Conservation (phyloP, 2,329 filamentous ascomycete genomes). For the Beauveria pseudobassiana region DNA sequence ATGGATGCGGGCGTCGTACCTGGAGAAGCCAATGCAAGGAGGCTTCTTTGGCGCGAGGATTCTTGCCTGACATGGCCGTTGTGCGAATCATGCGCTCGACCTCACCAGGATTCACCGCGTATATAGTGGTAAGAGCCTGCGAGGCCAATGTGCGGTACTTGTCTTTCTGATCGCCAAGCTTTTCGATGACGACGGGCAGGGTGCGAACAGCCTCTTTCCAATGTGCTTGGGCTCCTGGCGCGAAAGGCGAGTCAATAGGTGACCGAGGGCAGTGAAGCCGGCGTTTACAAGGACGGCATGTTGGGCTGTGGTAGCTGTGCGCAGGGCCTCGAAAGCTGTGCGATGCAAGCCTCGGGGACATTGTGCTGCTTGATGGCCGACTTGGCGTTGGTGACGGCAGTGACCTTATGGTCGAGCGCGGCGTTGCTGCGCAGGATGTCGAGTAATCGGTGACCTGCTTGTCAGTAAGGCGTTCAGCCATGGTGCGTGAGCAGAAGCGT, state of each 20-base stretch:
- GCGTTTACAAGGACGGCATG: conserved; percentile 72
- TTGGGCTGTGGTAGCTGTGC: conserved; percentile 65
- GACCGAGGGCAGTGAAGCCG: conserved; percentile 80
- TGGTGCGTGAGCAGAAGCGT: conserved; percentile 16
- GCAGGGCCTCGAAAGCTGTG: conserved; percentile 72
- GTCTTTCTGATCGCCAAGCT: conserved; percentile 82
- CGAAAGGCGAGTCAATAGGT: conserved; percentile 77
- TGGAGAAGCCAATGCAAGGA: conserved; percentile 79
- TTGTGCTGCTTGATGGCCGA: conserved; percentile 88
- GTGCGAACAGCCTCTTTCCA: conserved; percentile 61
- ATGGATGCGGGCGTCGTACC: conserved; percentile 34
- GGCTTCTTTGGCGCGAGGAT: conserved; percentile 74
- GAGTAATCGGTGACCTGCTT: conserved; percentile 49
- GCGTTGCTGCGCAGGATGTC: conserved; percentile 52
- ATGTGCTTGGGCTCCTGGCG: conserved; percentile 75
- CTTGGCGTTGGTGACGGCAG: conserved; percentile 67
- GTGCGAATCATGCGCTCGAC: conserved; percentile 77
- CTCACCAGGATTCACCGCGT: conserved; percentile 59
- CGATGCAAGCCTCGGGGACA: conserved; percentile 67
- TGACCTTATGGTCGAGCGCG: conserved; percentile 62
- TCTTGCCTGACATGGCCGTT: conserved; percentile 70
- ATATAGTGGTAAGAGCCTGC: conserved; percentile 72
- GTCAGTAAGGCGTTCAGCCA: conserved; percentile 53
- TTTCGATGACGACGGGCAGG: conserved; percentile 70
- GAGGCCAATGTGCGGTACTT: conserved; percentile 69